Evolutionary conservation across 2,329 filamentous ascomycete genomes (phyloP), one percentile per base, ranked within the genome.

Genomic region (Aureobasidium sp.): DNA sequence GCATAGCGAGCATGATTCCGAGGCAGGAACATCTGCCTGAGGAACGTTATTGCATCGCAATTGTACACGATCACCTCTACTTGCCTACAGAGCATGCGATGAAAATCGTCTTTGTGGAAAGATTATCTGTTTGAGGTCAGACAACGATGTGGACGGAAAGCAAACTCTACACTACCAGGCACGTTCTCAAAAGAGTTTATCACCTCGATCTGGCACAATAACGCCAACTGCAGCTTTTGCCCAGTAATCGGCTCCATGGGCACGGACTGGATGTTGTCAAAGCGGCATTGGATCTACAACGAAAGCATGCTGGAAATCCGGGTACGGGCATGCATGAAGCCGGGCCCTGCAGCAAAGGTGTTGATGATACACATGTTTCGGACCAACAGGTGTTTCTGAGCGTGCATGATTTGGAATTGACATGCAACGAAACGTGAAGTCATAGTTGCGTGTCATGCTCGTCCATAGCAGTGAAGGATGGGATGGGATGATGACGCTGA

Each of bases 321-420:
- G 29, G 42, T 25, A 42, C 44, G 20, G 45, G 34, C 22, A 41
- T 60, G 57, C 57, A 51, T 22, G 25, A 41, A 49, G 44, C 57
- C 57, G 45, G 27, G 45, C 31, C 45, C 45, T 60, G 57, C 57
- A 60, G 57, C 36, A 48, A 36, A 58, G 42, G 31, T 42, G 42
- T 29, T 29, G 39, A 57, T 45, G 42, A 58, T 58, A 41, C 57
- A 60, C 57, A 60, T 60, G 45, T 51, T 60, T 41, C 57, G 45
- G 31, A 42, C 57, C 45, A 41, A 25, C 34, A 37, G 15, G 31
- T 51, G 57, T 51, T 59, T 59, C 41, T 49, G n/a, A 31, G 25
- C 27, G 9, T 41, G 57, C 45, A 60, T 51, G 25, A 60, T 60
- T 60, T 60, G 57, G 57, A 60, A 60, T 60, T 51, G 45, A 51